Conservation (phyloP, 176 grass and related monocot genomes). For the Oryza brachyantha region DNA sequence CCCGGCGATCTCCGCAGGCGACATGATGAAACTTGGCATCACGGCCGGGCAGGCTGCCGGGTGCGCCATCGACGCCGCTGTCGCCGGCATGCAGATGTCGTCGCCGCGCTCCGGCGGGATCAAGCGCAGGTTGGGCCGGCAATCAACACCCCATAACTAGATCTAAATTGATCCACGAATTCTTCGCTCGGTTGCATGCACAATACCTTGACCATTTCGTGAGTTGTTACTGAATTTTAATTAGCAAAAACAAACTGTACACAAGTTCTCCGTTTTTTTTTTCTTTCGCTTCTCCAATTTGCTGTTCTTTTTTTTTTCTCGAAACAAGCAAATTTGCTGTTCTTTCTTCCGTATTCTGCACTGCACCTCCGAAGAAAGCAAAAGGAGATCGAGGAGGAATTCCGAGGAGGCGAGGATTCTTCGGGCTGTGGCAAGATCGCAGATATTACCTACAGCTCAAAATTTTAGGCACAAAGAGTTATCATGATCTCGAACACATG, state of each 20-base stretch:
- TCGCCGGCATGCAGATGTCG: conserved; percentile 68
- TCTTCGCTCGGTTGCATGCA: conserved; percentile 13
- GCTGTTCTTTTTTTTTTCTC: background rate
- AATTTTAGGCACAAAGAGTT: conserved; percentile 42
- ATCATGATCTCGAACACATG: conserved; percentile 42
- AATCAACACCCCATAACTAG: conserved; percentile 3
- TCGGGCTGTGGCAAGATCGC: conserved; percentile 34
- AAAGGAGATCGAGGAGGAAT: conserved; percentile 9
- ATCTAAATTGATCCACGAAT: conserved; percentile 28
- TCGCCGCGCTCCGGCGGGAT: conserved; percentile 52
- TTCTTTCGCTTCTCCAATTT: conserved; percentile 6
- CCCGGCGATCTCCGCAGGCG: conserved; percentile 24
- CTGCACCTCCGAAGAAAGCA: conserved; percentile 14
- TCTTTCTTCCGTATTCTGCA: conserved; percentile 20
- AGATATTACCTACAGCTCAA: conserved; percentile 51
- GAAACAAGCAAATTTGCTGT: background rate
- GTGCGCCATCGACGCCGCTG: conserved; percentile 46
- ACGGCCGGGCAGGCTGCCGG: conserved; percentile 42
- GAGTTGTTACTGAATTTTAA: background rate
- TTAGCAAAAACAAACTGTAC: background rate
- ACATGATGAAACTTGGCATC: conserved; percentile 56
- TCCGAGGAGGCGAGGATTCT: conserved; percentile 38
- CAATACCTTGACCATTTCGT: background rate
- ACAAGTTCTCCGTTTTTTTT: background rate
- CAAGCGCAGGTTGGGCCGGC: conserved; percentile 63